A percentile compares a stretch with the other conserved stretches of the same genome.
Evolutionary conservation across 2,329 filamentous ascomycete species (phyloP).

Genomic region (Botrytis sinoallii): DNA sequence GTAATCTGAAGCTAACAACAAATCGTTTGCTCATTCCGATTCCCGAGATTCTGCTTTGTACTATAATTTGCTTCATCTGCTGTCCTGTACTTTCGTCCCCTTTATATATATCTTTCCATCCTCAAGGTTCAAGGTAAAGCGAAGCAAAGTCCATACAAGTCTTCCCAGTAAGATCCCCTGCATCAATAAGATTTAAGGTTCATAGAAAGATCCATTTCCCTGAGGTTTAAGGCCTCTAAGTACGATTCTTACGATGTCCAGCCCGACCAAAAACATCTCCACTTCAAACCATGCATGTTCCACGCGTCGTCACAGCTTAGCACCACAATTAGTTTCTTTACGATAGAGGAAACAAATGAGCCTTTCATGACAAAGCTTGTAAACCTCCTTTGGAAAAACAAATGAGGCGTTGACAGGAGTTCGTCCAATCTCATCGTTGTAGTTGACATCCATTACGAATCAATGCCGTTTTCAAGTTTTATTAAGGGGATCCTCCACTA

Average conservation of each 20-base stretch:
- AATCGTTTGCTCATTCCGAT: neutral
- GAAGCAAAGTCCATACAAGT: neutral
- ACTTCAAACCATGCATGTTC: slow-evolving; percentile 1
- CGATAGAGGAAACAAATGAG: neutral
- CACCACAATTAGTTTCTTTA: neutral
- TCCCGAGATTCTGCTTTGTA: neutral
- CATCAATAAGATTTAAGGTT: neutral
- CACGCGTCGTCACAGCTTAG: neutral
- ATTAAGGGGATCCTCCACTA: neutral
- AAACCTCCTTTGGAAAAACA: neutral
- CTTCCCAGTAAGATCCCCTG: neutral
- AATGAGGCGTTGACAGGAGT: neutral
- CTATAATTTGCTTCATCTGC: neutral
- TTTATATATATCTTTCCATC: neutral
- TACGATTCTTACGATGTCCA: neutral
- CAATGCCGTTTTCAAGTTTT: neutral
- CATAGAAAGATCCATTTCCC: neutral
- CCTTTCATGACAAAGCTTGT: neutral
- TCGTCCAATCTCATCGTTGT: neutral
- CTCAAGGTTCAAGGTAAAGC: neutral
- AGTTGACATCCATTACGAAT: neutral
- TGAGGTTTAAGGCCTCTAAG: neutral
- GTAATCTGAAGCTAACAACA: neutral
- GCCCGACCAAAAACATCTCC: neutral
- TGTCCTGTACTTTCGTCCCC: neutral